Evolutionary conservation across 768 basidiomycete species (phyloP), one percentile per base, ranked within the genome.

Genomic region (Mycena kentingensis): DNA sequence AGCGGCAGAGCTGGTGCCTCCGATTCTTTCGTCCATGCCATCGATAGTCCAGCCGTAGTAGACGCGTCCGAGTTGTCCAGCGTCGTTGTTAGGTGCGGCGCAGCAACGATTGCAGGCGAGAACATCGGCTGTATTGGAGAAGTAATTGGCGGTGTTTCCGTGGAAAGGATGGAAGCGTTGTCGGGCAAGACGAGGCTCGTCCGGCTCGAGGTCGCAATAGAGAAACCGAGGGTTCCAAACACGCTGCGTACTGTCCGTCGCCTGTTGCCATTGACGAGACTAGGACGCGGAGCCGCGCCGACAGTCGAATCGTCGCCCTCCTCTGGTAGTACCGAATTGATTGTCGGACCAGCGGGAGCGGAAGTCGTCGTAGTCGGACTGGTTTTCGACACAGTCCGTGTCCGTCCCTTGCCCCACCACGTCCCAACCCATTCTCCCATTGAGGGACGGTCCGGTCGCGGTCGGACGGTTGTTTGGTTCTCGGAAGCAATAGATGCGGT

Each of bases 381-480:
- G 53, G 51, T 41, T 64, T 59, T 28, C 63, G 63, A 48, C 43
- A 19, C 28, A 50, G 49, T 24, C 25, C 68, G 66, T 16, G 67
- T 48, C 39, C 68, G 80, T 28, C 80, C 76, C 64, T 84, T 84
- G 16, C 71, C 74, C 77, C 87, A 85, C 84, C 82, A 88, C 0
- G 80, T 82, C 0, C 88, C 87, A 77, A 90, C 81, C 89, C 89
- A 91, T 42, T 87, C 84, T 18, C 85, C 82, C 41, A 88, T 73
- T 0, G 74, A 69, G 13, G 81, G 76, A 13, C 80, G 79, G 41
- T 88, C 86, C 69, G 5, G 78, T 73, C 47, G 80, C 75, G 58
- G 58, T 13, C 58, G 53, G 18, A 59, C 47, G 2, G 72, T 73
- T 31, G 37, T 56, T 37, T 41, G 53, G 45, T 49, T 49, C 19